Evolutionary conservation across 495 filamentous ascomycete species (phyloP), one percentile per base, ranked within the genome.

Genomic region (Aspergillus funiculosus): DNA sequence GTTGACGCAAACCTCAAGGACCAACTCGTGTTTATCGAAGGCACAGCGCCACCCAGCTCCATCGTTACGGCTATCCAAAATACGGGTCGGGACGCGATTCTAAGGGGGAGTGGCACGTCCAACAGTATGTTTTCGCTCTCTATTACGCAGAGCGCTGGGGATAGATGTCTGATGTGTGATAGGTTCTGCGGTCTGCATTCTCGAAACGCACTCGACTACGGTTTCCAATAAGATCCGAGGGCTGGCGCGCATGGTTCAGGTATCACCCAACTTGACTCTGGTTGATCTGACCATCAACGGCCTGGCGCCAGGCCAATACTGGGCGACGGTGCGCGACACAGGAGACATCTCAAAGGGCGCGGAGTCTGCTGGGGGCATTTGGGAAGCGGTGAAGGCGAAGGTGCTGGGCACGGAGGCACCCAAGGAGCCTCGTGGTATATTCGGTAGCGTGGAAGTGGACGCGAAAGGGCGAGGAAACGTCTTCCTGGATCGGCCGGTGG

Each of bases 111-210:
- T 37, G 92, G 92, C 35, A 74, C 75, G 36, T 79, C 89, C 51
- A 81, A 96, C 60, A 86, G 87, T 91, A 74, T 57, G 85, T 72
- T 25, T 43, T 19, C 26, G 1, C 21, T 27, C 19, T 42, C 2
- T 26, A 25, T 21, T 42, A 15, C 25, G n/a, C n/a, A n/a, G n/a
- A n/a, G n/a, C 34, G 21, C 29, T 30, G 31, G 17, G 13, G 11
- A n/a, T 22, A 21, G 20, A 29, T 27, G 6, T 15, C 26, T 25
- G 18, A 30, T 11, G 4, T 17, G 6, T 18, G 28, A 29, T 60
- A 92, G 88, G 79, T 61, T 89, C 91, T 17, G 92, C 92, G 25
- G 92, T 98, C 25, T 94, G 88, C 64, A 97, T 98, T 60, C 82
- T 97, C 50, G 91, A 98, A 70, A 94, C 88, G 20, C 91, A 94